Conservation (phyloP, 768 basidiomycete species). For the Rhizopogon rudus region DNA sequence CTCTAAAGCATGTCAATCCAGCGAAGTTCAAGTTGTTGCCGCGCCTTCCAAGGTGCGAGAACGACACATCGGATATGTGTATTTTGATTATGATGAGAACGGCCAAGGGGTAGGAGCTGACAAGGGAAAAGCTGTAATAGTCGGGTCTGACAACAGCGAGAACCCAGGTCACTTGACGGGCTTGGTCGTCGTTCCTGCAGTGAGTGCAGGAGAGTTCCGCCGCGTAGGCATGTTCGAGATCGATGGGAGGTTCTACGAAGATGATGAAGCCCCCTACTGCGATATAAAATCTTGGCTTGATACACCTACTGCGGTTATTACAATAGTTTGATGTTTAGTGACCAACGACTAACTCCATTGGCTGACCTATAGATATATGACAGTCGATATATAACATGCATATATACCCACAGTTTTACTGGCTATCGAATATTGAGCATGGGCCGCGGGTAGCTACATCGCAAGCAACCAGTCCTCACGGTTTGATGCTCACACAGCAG, state of each 20-base stretch:
- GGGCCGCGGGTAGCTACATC: no score
- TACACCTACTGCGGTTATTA: neutral
- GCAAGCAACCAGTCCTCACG: no score
- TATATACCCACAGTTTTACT: no score
- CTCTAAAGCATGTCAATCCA: neutral
- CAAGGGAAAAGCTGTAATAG: neutral
- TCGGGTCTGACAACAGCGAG: neutral
- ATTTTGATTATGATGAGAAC: neutral
- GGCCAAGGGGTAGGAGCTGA: neutral
- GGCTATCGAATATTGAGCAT: no score
- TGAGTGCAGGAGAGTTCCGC: neutral
- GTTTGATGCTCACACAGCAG: no score
- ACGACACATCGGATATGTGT: neutral
- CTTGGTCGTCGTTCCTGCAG: neutral
- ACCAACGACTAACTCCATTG: no score
- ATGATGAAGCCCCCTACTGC: neutral
- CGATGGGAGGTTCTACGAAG: neutral
- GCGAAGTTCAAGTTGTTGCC: no score
- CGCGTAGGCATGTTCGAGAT: neutral
- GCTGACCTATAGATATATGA: no score
- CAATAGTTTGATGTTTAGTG: neutral
- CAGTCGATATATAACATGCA: no score
- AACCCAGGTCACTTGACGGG: neutral
- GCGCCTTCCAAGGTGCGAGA: neutral
- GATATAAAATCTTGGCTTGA: neutral